Conservation (phyloP, 2,329 filamentous ascomycete species). For the Trichoderma brevicompactum region DNA sequence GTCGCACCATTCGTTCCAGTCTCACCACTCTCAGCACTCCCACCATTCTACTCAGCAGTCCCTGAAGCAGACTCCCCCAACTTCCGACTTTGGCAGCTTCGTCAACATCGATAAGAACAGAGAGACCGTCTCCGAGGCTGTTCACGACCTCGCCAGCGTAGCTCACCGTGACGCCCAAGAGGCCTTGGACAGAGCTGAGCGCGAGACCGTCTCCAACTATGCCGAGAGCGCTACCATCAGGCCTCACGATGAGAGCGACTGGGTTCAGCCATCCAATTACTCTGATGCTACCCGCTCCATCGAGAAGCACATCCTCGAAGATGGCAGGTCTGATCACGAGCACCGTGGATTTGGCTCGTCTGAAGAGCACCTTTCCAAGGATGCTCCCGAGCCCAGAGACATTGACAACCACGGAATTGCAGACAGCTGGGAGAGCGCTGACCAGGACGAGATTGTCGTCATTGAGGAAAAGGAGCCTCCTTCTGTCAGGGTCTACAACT, state of each 20-base stretch:
- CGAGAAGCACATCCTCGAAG: slow-evolving; percentile 31
- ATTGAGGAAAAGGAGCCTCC: slow-evolving; percentile 68
- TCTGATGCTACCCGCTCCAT: slow-evolving; percentile 28
- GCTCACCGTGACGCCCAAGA: slow-evolving; percentile 63
- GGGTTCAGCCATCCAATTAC: slow-evolving; percentile 31
- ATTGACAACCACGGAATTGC: slow-evolving; percentile 66
- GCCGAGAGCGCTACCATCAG: slow-evolving; percentile 39
- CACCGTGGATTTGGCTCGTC: slow-evolving; percentile 57
- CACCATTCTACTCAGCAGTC: slow-evolving; percentile 35
- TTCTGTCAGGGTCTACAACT: slow-evolving; percentile 84
- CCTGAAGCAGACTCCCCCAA: slow-evolving; percentile 37
- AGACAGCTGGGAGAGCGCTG: slow-evolving; percentile 92
- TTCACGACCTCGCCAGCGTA: slow-evolving; percentile 65
- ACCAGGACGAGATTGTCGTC: slow-evolving; percentile 68
- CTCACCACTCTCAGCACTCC: slow-evolving; percentile 33
- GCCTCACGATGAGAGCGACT: slow-evolving; percentile 52
- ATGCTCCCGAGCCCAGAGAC: slow-evolving; percentile 52
- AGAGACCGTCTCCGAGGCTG: slow-evolving; percentile 73
- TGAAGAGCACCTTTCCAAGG: slow-evolving; percentile 50
- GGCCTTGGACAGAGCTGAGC: slow-evolving; percentile 62
- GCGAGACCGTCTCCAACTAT: slow-evolving; percentile 53
- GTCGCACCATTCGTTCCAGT: slow-evolving; percentile 38
- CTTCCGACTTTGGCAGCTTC: slow-evolving; percentile 40
- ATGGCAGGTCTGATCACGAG: slow-evolving; percentile 58
- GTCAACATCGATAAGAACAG: slow-evolving; percentile 59